These are phyloP conservation scores for Rhododendron mucronatum DNA, from an alignment of 148 eudicot genomes.

Conservation along the genomic window DNA sequence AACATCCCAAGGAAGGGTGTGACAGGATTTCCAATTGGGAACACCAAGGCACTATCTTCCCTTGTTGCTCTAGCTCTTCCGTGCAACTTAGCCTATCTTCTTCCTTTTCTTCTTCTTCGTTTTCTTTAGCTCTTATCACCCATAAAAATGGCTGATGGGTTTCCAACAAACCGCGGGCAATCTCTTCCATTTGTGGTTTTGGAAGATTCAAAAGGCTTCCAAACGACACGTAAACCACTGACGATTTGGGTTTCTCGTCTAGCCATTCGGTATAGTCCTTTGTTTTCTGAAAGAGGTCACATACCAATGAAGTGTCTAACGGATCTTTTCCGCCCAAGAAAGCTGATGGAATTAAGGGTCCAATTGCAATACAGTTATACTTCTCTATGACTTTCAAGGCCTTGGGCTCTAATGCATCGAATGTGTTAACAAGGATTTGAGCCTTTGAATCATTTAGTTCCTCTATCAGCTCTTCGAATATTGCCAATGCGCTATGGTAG, in stretches of 20 bases:
- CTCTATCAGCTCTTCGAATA: conserved; percentile 23
- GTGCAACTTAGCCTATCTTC: conserved; percentile 10
- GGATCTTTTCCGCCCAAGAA: conserved; percentile 21
- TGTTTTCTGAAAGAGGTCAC: conserved; percentile 13
- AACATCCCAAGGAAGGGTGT: conserved; percentile 9
- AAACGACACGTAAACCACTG: conserved; percentile 40
- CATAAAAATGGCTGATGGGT: conserved; percentile 32
- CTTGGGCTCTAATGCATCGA: conserved; percentile 27
- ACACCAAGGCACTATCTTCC: conserved; percentile 27
- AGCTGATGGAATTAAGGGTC: conserved; percentile 30
- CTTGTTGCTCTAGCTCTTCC: conserved; percentile 19
- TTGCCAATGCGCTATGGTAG: conserved; percentile 3
- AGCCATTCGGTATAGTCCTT: conserved; percentile 35
- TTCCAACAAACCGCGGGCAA: conserved; percentile 28
- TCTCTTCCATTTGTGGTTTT: conserved; percentile 26
- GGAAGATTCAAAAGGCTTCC: conserved; percentile 31
- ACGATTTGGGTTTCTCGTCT: conserved; percentile 22
- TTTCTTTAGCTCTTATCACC: conserved; percentile 28
- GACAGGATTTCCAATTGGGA: not conserved
- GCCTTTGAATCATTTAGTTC: conserved; percentile 18
- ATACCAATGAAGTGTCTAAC: conserved; percentile 3
- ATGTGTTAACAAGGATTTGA: conserved; percentile 35
- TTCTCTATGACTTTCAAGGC: conserved; percentile 21
- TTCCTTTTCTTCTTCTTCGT: not conserved
- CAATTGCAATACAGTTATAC: conserved; percentile 15